Evolutionary conservation across 1,284 basidiomycete genomes (phyloP), one percentile per base, ranked within the genome.

Genomic region (Ustilago hordei): DNA sequence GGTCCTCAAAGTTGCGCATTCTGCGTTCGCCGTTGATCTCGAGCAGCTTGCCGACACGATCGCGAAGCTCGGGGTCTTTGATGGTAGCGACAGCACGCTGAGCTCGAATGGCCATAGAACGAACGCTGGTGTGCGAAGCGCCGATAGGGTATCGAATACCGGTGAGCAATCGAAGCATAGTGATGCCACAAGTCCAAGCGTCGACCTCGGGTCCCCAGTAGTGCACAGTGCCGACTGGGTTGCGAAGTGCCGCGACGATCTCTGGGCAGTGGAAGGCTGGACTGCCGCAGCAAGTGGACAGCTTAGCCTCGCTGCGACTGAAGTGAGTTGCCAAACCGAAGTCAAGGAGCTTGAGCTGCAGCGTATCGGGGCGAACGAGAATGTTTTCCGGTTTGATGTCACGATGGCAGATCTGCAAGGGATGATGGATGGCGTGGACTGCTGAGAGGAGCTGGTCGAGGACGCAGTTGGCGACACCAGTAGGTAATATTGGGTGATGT

Each of bases 271-370:
- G 88, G 75, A 88, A 89, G 0, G 88, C 88, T 0, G 88, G 88
- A 60, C 86, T 87, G 6, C 89, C 89, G 67, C 89, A 90, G 76
- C 89, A 90, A 0, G 89, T 90, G 2, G 89, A 89, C 64, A 90
- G 86, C 72, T 88, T 89, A 4, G 89, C 86, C 69, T 89, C 87
- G 63, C 87, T 88, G n/a, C 86, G 84, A n/a, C 88, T 88, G 75
- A 87, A 90, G 72, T 89, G 88, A 0, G 89, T 90, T 1, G 89
- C 89, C 8, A 90, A 85, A 0, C 89, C 89, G 60, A 90, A 88
- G 78, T 90, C 89, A 45, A 90, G 87, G 5, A 90, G 85, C 70
- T 87, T 87, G 71, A 87, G 84, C 54, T 84, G 78, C 1, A 87
- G 70, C 0, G 85, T 84, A 19, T 84, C 87, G 8, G 87, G 87